phyloP scores from a whole-genome alignment of 768 basidiomycete species.

The Phanerochaete carnosa region DNA sequence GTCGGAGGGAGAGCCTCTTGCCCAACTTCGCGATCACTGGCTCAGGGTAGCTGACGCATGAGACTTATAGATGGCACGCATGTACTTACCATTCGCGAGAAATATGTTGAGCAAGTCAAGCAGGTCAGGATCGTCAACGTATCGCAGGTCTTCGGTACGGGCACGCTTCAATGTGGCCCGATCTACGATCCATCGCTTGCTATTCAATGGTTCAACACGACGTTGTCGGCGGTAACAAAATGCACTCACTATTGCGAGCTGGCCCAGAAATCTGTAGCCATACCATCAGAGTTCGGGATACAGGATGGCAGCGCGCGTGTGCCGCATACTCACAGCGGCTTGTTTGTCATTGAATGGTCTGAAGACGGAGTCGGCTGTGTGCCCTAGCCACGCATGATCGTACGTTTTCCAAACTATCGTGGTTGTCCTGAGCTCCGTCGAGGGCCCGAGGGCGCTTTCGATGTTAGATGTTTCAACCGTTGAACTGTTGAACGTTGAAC shows the following conservation, averaged over 20 bases:
- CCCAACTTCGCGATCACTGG: constrained; percentile 85
- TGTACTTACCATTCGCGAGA: constrained; percentile 71
- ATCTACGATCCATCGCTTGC: constrained; percentile 92
- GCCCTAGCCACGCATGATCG: background rate
- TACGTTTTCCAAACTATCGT: background rate
- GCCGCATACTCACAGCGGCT: background rate
- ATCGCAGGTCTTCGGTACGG: constrained; percentile 73
- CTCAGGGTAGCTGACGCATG: background rate
- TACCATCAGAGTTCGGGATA: constrained; percentile 25
- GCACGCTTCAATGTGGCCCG: constrained; percentile 70
- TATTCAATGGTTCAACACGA: constrained; percentile 31
- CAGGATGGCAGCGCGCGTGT: background rate
- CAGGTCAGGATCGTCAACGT: constrained; percentile 73
- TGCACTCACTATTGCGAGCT: constrained; percentile 80
- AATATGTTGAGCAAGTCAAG: constrained; percentile 84
- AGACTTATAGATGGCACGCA: background rate
- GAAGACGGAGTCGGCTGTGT: background rate
- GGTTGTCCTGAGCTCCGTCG: background rate
- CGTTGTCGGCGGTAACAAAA: constrained; percentile 7
- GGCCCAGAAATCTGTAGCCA: constrained; percentile 92
- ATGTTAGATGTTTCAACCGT: no score
- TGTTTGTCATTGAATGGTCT: background rate
- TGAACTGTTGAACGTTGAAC: no score
- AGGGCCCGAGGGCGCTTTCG: background rate
- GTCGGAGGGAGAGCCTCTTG: constrained; percentile 77